Evolutionary conservation across 768 basidiomycete genomes (phyloP).

Genomic region (Mycena rebaudengoi): DNA sequence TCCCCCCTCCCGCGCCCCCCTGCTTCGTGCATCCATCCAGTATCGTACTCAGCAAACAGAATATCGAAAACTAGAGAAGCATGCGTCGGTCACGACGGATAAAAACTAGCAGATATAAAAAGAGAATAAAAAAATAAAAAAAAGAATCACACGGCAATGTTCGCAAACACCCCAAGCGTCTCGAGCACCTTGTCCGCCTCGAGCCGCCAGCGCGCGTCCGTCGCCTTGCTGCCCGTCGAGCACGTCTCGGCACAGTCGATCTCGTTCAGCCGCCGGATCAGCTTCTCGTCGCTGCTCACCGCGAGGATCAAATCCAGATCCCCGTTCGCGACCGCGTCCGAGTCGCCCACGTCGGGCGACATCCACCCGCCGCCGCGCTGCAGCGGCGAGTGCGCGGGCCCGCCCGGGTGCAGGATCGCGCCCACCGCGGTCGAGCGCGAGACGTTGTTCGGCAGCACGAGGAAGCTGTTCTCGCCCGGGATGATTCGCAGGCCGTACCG

Average conservation of each 20-base stretch:
- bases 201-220: constrained; percentile 78
- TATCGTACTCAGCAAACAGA: constrained; percentile 26
- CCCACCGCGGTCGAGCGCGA: constrained; percentile 87
- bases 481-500: constrained; percentile 86
- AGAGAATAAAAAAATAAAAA: background rate
- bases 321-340: constrained; percentile 31
- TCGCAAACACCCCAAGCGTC: constrained; percentile 32
- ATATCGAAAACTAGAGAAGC: constrained; percentile 26
- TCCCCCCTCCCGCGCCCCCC: no score
- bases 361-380: constrained; percentile 51
- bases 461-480: constrained; percentile 80
- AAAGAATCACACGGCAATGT: constrained; percentile 16
- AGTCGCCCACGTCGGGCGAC: constrained; percentile 46
- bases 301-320: constrained; percentile 34
- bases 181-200: constrained; percentile 43
- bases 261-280: constrained; percentile 79
- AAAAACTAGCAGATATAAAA: background rate
- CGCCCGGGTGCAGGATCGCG: constrained; percentile 76
- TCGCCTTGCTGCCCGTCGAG: constrained; percentile 75
- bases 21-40: no score
- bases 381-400: constrained; percentile 50
- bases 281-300: constrained; percentile 77
- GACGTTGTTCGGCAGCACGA: constrained; percentile 84
- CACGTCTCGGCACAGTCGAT: constrained; percentile 77
- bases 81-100: background rate